These are phyloP conservation scores for Penicillium goetzii DNA, from an alignment of 495 filamentous ascomycete species.

Conservation along the genomic window DNA sequence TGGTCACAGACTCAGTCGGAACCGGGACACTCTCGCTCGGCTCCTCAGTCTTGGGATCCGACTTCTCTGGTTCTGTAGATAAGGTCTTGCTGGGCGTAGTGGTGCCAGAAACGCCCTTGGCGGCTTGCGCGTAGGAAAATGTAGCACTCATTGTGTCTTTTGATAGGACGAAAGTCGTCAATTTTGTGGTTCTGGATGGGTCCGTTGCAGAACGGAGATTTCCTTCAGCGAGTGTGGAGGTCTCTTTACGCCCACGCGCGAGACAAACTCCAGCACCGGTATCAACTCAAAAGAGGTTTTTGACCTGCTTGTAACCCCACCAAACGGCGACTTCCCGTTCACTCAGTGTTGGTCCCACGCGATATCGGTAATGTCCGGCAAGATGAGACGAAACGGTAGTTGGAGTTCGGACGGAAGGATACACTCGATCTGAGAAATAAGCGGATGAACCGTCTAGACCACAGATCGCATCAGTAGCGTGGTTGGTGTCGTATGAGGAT, in stretches of 20 bases:
- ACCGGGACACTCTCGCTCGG: conserved; percentile 23
- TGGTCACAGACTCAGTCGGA: conserved; percentile 25
- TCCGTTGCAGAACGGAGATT: conserved; percentile 38
- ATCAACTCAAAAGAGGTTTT: conserved; percentile 34
- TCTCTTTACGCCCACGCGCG: conserved; percentile 28
- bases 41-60: conserved; percentile 38
- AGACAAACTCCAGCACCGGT: conserved; percentile 36
- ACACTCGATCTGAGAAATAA: conserved; percentile 12
- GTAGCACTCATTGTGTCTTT: conserved; percentile 34
- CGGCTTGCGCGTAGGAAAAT: conserved; percentile 96
- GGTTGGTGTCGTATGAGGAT: conserved; percentile 7
- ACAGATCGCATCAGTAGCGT: conserved; percentile 38
- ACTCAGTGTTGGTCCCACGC: conserved; percentile 29
- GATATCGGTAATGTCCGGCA: conserved; percentile 9
- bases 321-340: conserved; percentile 36
- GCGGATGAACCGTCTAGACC: conserved; percentile 28
- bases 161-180: conserved; percentile 19
- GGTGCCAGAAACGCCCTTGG: conserved; percentile 67
- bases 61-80: conserved; percentile 36
- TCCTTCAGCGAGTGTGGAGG: conserved; percentile 33
- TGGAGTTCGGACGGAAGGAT: conserved; percentile 4
- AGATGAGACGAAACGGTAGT: conserved; percentile 1
- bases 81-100: conserved; percentile 41
- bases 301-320: conserved; percentile 40
- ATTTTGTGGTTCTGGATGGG: conserved; percentile 12